Evolutionary conservation across 495 filamentous ascomycete species (phyloP).

Genomic region (Niebla homalea): DNA sequence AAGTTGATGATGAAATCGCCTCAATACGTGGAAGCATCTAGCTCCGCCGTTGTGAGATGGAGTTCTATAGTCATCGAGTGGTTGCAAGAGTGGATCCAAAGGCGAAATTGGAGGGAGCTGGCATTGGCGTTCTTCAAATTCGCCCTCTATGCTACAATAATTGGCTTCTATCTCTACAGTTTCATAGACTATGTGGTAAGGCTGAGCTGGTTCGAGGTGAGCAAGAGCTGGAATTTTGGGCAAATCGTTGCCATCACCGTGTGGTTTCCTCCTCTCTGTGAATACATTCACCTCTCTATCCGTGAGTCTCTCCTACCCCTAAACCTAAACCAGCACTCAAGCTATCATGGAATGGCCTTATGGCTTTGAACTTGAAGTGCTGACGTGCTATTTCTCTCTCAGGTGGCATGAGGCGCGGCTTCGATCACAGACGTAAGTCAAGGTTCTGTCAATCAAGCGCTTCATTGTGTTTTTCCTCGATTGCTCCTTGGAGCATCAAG

Average conservation of each 20-base stretch:
- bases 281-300: conserved; percentile 15
- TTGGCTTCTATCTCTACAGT: conserved; percentile 3
- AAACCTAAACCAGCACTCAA: background rate
- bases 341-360: background rate
- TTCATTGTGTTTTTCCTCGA: too few relatives aligned
- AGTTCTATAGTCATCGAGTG: too few relatives aligned
- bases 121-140: background rate
- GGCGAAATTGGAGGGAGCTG: background rate
- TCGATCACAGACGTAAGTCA: conserved; percentile 7
- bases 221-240: conserved; percentile 13
- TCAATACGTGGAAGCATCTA: background rate
- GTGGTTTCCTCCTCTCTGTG: conserved; percentile 10
- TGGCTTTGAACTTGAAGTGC: background rate
- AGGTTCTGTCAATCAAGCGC: too few relatives aligned
- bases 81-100: background rate
- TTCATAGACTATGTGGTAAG: conserved; percentile 5
- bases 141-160: background rate
- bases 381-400: background rate
- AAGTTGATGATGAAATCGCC: background rate
- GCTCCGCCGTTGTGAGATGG: background rate
- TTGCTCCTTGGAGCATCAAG: too few relatives aligned
- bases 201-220: conserved; percentile 6
- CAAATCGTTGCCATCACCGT: conserved; percentile 15
- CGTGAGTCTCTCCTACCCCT: conserved; percentile 1
- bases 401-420: conserved; percentile 14